These are phyloP conservation scores for Penicillium sclerotigenum DNA, from an alignment of 2,329 filamentous ascomycete genomes.

Conservation along the genomic window DNA sequence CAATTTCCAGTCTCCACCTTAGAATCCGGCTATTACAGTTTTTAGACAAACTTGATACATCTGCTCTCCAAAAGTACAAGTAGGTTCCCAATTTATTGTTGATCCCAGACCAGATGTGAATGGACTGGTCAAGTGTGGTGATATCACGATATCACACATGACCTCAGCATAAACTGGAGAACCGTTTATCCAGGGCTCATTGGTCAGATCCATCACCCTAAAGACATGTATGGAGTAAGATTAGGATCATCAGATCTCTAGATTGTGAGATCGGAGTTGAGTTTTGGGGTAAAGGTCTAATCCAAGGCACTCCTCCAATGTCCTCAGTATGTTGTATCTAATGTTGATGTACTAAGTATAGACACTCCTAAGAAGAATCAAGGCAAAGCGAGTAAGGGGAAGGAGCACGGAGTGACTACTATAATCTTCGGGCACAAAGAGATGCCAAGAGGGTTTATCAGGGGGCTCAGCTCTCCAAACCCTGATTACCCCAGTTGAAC, in stretches of 20 bases:
- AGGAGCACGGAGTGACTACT: background rate
- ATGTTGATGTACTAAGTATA: background rate
- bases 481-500: background rate
- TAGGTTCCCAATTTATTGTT: background rate
- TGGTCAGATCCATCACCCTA: background rate
- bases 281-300: background rate
- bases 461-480: background rate
- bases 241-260: slow-evolving; percentile 18
- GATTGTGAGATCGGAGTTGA: slow-evolving; percentile 1
- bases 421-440: background rate
- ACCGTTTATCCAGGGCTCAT: background rate
- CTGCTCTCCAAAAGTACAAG: background rate
- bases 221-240: slow-evolving; percentile 4
- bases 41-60: background rate
- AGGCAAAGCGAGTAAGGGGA: background rate
- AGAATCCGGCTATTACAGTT: background rate
- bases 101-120: background rate
- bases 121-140: background rate
- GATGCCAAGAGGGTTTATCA: background rate
- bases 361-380: background rate
- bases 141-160: background rate
- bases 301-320: background rate
- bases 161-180: background rate
- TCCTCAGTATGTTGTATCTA: background rate
- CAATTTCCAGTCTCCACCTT: background rate